Evolutionary conservation across 1,284 basidiomycete species (phyloP).

Genomic region (Microbotryum intermedium): DNA sequence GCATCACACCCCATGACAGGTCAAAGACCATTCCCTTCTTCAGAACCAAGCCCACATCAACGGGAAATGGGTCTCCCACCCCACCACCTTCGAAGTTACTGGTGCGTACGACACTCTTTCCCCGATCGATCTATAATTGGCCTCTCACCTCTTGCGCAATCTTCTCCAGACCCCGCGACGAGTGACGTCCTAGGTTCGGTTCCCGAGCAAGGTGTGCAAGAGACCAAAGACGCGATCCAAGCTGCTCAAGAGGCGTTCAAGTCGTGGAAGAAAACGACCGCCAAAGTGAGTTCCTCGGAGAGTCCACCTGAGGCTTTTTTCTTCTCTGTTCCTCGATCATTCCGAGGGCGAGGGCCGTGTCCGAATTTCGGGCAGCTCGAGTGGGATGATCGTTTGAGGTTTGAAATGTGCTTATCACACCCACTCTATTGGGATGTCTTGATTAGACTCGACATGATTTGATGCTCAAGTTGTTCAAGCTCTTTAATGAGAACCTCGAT

Average conservation of each 20-base stretch:
- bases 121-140: background rate
- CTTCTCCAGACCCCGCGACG: too few relatives aligned
- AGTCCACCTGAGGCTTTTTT: constrained; percentile 15
- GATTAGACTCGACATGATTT: background rate
- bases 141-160: background rate
- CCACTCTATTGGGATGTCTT: too few relatives aligned
- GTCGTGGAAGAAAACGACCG: background rate
- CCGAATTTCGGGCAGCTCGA: too few relatives aligned
- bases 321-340: background rate
- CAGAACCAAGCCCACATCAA: constrained; percentile 45
- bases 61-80: constrained; percentile 73
- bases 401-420: too few relatives aligned
- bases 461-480: constrained; percentile 3
- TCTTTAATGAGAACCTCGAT: constrained; percentile 46
- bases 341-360: background rate
- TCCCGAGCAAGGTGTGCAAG: background rate
- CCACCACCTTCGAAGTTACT: constrained; percentile 57
- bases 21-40: too few relatives aligned
- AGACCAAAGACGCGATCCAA: background rate
- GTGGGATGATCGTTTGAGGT: too few relatives aligned
- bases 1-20: too few relatives aligned
- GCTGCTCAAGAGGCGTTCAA: constrained; percentile 1
- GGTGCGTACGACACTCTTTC: constrained; percentile 50
- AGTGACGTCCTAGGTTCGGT: too few relatives aligned
- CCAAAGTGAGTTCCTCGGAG: constrained; percentile 44